Evolutionary conservation across 805 yeast species (phyloP).

Genomic region (Hanseniaspora occidentalis): DNA sequence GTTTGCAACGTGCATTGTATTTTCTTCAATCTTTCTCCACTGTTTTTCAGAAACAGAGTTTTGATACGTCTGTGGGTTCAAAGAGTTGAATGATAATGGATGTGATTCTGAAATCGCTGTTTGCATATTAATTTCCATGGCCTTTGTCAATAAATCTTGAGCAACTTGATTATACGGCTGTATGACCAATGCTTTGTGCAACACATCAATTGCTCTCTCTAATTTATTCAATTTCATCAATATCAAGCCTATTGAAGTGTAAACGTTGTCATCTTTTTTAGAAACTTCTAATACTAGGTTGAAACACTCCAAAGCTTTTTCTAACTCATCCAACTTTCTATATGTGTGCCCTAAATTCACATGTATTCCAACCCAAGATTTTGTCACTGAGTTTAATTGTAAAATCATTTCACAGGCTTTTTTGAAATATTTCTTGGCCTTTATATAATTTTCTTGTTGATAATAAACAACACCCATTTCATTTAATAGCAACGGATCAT

Average conservation of each 20-base stretch:
- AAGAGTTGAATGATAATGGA: constrained; percentile 14
- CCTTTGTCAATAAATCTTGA: constrained; percentile 65
- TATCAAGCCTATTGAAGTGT: constrained; percentile 77
- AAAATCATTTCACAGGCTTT: constrained; percentile 63
- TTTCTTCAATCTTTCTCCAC: neutral
- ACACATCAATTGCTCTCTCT: constrained; percentile 55
- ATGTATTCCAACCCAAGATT: constrained; percentile 76
- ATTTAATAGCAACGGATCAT: constrained; percentile 79
- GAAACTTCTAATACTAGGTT: constrained; percentile 60
- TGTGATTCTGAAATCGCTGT: constrained; percentile 18
- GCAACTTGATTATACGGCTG: constrained; percentile 78
- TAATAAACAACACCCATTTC: constrained; percentile 90
- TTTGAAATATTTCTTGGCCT: constrained; percentile 58
- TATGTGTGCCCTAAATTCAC: constrained; percentile 84
- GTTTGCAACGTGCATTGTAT: neutral
- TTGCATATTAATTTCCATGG: constrained; percentile 45
- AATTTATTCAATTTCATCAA: constrained; percentile 56
- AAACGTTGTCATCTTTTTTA: constrained; percentile 58
- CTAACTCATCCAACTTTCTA: constrained; percentile 47
- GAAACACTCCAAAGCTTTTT: constrained; percentile 63
- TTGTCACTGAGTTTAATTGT: constrained; percentile 61
- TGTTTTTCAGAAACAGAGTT: too few relatives aligned
- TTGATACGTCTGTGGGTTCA: neutral
- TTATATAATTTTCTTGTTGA: constrained; percentile 52
- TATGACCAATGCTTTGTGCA: constrained; percentile 74